Percentiles rank a stretch among this genome's conserved stretches.
These are phyloP conservation scores for Naganishia liquefaciens DNA, from an alignment of 1,284 basidiomycete species.

Conservation along the genomic window DNA sequence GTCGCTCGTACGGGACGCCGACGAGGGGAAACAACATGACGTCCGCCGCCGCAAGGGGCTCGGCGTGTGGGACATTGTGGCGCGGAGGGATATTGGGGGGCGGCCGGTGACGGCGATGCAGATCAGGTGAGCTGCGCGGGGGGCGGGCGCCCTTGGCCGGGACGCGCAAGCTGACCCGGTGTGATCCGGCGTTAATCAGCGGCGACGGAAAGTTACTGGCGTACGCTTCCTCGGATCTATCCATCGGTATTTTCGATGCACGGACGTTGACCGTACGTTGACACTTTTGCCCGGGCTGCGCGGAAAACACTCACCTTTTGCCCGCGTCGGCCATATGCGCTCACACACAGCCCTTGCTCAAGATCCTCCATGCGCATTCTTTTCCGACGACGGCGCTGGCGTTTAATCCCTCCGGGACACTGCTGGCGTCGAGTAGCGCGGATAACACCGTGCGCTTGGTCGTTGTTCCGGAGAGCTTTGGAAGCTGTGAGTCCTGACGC, in stretches of 20 bases:
- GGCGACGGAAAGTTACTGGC: constrained; percentile 77
- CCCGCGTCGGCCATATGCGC: no score
- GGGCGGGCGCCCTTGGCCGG: neutral
- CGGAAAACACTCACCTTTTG: neutral
- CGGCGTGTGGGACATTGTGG: constrained; percentile 52
- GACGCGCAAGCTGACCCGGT: no score
- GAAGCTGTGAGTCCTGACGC: constrained; percentile 31
- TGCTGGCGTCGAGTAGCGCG: constrained; percentile 89
- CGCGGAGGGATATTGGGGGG: constrained; percentile 61
- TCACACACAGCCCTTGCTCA: constrained; percentile 74
- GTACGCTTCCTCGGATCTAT: constrained; percentile 83
- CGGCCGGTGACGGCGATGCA: constrained; percentile 83
- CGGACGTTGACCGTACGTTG: constrained; percentile 74
- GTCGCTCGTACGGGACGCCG: neutral
- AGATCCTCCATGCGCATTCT: constrained; percentile 89
- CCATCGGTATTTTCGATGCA: constrained; percentile 81
- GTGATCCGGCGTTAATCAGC: no score
- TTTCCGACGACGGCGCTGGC: constrained; percentile 87
- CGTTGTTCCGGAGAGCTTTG: constrained; percentile 62
- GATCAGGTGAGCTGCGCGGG: constrained; percentile 63
- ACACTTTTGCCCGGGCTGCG: no score
- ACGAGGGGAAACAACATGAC: neutral
- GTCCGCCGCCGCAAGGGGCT: constrained; percentile 61
- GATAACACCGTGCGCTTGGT: constrained; percentile 86
- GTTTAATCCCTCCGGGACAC: constrained; percentile 77